Base-by-base conservation (phyloP, 2,329 filamentous ascomycete species). In the Septoria petroselini region DNA sequence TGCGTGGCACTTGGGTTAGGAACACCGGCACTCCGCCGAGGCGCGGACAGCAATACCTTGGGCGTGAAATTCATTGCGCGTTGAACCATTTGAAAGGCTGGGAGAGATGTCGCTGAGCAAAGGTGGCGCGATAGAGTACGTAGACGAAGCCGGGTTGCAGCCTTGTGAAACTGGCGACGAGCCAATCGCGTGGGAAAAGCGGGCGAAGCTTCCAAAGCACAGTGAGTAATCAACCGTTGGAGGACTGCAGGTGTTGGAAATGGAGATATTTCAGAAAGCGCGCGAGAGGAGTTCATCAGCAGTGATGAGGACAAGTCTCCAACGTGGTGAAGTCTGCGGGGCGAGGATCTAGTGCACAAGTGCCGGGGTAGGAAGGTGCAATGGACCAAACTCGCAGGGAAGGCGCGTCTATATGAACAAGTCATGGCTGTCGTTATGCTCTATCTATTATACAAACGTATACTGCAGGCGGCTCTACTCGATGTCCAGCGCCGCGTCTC, bases 11-110 rank as follows among this genome's bases (percentile, higher is more conserved):
- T 74, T 30, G 75, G 67, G 66, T 89, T 91, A n/a, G 87, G 86
- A 1, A 81, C 68, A 40, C 82, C 86, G 12, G 81, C 68, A 8
- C 84, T 86, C 40, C 87, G 81, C 49, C 88, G 82, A 25, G 87
- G 86, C 12, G 86, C 85, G 58, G 84, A 84, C 62, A 93, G 78
- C 50, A 93, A 76, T 58, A 88, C 84, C 74, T 88, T 80, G 3
- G 86, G 85, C 7, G 85, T 89, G 71, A 91, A 87, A 59, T 84
- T 85, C 59, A 76, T 75, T 7, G 84, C 83, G 58, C 78, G 77
- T 65, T 87, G 77, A 6, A 84, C 88, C 86, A 90, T 90, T 50
- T 15, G 48, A 27, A 37, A 33, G 18, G 41, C 11, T 21, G 8
- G 39, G 37, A 38, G 42, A 31, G n/a, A 12, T 47, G 14, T 12